Conservation (phyloP, 176 grass and related monocot species). For the Carex littledalei region DNA sequence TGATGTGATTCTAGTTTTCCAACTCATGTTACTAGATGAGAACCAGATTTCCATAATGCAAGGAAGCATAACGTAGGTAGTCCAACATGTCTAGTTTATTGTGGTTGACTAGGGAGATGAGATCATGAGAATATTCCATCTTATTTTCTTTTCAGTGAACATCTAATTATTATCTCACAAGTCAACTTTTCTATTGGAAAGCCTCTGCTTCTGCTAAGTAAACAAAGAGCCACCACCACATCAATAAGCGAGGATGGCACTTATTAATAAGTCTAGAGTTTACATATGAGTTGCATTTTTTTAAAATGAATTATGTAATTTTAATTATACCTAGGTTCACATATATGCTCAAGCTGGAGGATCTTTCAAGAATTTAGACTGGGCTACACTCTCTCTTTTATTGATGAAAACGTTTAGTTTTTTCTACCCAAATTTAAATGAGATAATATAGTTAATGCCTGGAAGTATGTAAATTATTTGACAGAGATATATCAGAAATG, state of each 20-base stretch:
- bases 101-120: conserved; percentile 5
- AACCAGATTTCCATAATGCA: background rate
- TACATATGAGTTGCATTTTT: background rate
- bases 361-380: no score
- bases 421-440: background rate
- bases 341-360: background rate
- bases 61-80: no score
- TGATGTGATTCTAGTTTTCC: background rate
- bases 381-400: no score
- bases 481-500: background rate
- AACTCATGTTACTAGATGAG: background rate
- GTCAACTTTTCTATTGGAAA: background rate
- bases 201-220: no score
- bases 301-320: background rate
- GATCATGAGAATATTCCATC: background rate
- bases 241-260: background rate
- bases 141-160: background rate
- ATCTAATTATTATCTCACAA: background rate
- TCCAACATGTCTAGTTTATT: no score
- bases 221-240: background rate
- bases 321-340: background rate
- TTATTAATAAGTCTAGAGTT: background rate
- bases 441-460: background rate
- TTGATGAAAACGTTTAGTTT: no score
- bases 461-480: background rate